These are phyloP conservation scores for Peziza echinospora DNA, from an alignment of 495 filamentous ascomycete genomes.

Conservation along the genomic window DNA sequence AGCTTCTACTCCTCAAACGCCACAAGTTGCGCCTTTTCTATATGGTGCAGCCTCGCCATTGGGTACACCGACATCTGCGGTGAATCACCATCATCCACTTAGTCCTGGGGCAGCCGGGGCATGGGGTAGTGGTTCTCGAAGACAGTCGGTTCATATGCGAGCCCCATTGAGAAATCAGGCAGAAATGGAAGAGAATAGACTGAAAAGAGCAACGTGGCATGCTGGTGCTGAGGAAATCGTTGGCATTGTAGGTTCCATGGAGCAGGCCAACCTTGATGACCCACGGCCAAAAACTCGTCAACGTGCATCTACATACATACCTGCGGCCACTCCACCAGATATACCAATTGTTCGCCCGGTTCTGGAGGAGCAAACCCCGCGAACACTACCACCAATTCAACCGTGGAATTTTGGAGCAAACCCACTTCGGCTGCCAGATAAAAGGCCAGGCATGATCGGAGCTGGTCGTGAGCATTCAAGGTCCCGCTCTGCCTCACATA, in stretches of 20 bases:
- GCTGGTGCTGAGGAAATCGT: background rate
- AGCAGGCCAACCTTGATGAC: background rate
- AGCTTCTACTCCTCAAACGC: constrained; percentile 11
- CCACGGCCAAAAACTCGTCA: background rate
- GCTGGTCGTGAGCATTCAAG: background rate
- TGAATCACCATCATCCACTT: constrained; percentile 1
- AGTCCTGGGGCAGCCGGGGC: background rate
- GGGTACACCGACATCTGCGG: constrained; percentile 16
- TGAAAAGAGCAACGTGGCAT: background rate
- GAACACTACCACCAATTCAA: background rate
- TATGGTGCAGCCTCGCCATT: constrained; percentile 11
- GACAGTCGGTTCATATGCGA: background rate
- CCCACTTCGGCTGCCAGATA: background rate
- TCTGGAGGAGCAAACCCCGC: background rate
- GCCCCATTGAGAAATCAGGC: background rate
- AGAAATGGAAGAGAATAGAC: background rate
- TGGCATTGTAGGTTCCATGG: background rate
- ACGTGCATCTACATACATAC: background rate
- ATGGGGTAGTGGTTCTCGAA: background rate
- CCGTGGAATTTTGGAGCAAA: background rate
- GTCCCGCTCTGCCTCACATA: background rate
- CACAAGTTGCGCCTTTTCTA: constrained; percentile 7
- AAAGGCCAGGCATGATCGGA: background rate
- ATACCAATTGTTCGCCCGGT: background rate
- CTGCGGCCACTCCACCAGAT: background rate